These are phyloP conservation scores for Mucor ambiguus DNA, from an alignment of 371 early-diverging fungal genomes.

Conservation along the genomic window DNA sequence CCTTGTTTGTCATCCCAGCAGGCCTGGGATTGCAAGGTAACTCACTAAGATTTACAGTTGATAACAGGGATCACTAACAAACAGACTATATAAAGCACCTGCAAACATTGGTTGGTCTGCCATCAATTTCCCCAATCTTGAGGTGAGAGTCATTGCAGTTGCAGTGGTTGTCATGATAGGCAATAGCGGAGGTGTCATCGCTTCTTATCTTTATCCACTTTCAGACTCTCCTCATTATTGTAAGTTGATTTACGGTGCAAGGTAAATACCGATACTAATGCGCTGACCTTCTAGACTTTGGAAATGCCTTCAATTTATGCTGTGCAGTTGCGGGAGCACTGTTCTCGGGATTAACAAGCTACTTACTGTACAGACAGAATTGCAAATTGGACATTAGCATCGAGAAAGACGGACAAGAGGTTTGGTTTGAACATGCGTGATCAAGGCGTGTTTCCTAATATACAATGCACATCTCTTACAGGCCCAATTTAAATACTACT, in stretches of 20 bases:
- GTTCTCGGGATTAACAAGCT: slow-evolving; percentile 22
- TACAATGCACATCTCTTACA: background rate
- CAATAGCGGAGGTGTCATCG: slow-evolving; percentile 38
- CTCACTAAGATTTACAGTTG: too few relatives aligned
- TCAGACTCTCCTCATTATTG: slow-evolving; percentile 31
- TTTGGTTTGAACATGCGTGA: background rate
- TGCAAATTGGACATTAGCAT: background rate
- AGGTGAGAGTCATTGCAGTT: slow-evolving; percentile 40
- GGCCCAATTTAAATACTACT: slow-evolving; percentile 15
- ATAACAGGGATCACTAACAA: background rate
- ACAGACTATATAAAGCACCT: slow-evolving; percentile 12
- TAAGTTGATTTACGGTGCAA: slow-evolving; percentile 4
- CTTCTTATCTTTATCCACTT: slow-evolving; percentile 40
- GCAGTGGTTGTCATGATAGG: slow-evolving; percentile 46
- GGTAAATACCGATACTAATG: background rate
- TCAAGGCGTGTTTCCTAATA: background rate
- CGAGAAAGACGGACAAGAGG: background rate
- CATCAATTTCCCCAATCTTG: slow-evolving; percentile 34
- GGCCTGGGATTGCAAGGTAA: slow-evolving; percentile 37
- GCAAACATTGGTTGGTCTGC: slow-evolving; percentile 44
- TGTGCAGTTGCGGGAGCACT: slow-evolving; percentile 14
- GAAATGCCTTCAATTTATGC: slow-evolving; percentile 26
- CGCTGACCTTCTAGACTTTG: slow-evolving; percentile 18
- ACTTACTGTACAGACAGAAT: slow-evolving; percentile 26
- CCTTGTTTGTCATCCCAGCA: slow-evolving; percentile 22